Base-by-base conservation (phyloP, 1,284 basidiomycete species). In the Puccinia coronata region DNA sequence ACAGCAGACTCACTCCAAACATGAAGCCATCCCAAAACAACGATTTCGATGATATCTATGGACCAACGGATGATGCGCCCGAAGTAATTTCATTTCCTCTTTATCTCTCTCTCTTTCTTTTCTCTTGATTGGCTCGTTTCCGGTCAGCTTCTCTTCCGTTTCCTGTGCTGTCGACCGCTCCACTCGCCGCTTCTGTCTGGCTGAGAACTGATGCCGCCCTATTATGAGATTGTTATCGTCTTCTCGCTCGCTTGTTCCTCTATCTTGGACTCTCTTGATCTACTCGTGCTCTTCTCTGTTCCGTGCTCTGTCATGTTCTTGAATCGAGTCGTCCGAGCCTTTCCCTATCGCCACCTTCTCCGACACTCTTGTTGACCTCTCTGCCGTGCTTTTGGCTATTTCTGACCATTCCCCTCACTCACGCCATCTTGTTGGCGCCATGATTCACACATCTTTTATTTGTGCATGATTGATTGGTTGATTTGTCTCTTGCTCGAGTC, bases 21-120 rank as follows among this genome's bases (percentile, higher is more conserved):
- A 63, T 63, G 59, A 63, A 63, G 23, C 31, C 28, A 23, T 31
- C 59, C 16, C 28, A 39, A 34, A 63, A 63, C 12, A 63, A n/a
- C 36, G 76, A 78, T 39, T 78, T 69, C 63, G 76, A 78, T 36
- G 76, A 78, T 57, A 78, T 78, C 47, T 78, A 78, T 69, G 76
- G 76, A 8, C 76, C 76, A n/a, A 69, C 18, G 14, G 76, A 78
- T 69, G 76, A 78, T 78, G 63, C 61, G 23, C 76, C 76, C 34
- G 76, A 78, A 78, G 76, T 78, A 78, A 36, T 53, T 51, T 28
- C 28, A 14, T 20, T 63, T 55, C 36, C 63, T n/a, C n/a, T 41
- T 23, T 75, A 28, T 75, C 28, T 12, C 59, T 43, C 20, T 34
- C 18, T 63, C 14, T 69, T 78, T n/a, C 57, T 53, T 39, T 41